These are phyloP conservation scores for Entonaema liquescens DNA, from an alignment of 495 filamentous ascomycete genomes.

Conservation along the genomic window DNA sequence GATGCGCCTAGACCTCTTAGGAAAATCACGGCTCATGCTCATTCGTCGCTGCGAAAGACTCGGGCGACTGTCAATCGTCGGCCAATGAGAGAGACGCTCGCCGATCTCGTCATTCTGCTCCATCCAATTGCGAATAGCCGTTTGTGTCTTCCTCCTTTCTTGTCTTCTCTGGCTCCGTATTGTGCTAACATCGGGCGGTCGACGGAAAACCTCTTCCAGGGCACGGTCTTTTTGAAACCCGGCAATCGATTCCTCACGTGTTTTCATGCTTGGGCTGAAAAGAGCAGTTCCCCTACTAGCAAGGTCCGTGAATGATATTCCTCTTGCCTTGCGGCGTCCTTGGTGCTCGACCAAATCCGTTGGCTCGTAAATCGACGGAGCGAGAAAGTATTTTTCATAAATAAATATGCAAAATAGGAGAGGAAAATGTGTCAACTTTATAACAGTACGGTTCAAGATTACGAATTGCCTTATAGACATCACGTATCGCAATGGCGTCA, in stretches of 20 bases:
- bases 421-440: constrained; percentile 90
- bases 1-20: constrained; percentile 51
- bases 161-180: constrained; percentile 60
- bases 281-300: constrained; percentile 56
- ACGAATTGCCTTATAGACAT: constrained; percentile 83
- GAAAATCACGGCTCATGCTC: constrained; percentile 55
- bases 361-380: constrained; percentile 73
- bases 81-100: constrained; percentile 63
- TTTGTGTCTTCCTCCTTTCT: constrained; percentile 72
- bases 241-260: constrained; percentile 82
- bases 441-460: constrained; percentile 80
- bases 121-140: constrained; percentile 87
- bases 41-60: constrained; percentile 52
- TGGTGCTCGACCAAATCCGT: constrained; percentile 71
- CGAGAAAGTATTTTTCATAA: constrained; percentile 83
- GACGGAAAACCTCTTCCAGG: constrained; percentile 90
- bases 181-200: constrained; percentile 54
- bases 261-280: constrained; percentile 74
- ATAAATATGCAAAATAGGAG: constrained; percentile 83
- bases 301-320: constrained; percentile 64
- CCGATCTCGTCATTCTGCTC: constrained; percentile 71
- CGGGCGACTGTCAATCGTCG: constrained; percentile 56
- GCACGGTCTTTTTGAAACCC: constrained; percentile 89
- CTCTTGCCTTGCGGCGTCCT: constrained; percentile 48
- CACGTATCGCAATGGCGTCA: constrained; percentile 79